Evolutionary conservation across 1,139 yeast species (phyloP).

Genomic region (Pichia sp.): DNA sequence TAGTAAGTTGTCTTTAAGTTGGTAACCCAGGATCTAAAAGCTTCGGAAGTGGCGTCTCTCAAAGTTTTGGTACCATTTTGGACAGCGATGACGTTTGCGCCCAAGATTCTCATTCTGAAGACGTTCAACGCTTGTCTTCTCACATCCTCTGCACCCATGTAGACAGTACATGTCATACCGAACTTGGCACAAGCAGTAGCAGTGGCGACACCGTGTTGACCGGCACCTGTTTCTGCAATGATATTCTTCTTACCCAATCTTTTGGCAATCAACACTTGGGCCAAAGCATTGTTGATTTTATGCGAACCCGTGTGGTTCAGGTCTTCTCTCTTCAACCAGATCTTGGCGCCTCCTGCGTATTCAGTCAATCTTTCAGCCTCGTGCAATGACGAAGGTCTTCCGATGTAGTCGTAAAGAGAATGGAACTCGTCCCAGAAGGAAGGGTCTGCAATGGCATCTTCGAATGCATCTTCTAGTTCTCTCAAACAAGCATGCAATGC

Average conservation of each 20-base stretch:
- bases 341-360: constrained; percentile 92
- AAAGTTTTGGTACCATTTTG: constrained; percentile 92
- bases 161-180: constrained; percentile 92
- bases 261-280: constrained; percentile 88
- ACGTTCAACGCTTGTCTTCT: constrained; percentile 98
- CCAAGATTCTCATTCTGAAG: constrained; percentile 92
- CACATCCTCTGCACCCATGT: constrained; percentile 99
- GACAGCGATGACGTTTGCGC: constrained; percentile 92
- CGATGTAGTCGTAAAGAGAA: constrained; percentile 81
- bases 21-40: constrained; percentile 93
- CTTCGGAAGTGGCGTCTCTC: constrained; percentile 97
- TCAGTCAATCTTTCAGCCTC: constrained; percentile 86
- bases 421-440: constrained; percentile 89
- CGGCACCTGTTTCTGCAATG: constrained; percentile 99
- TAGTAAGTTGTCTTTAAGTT: constrained; percentile 82
- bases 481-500: constrained; percentile 86
- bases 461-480: constrained; percentile 85
- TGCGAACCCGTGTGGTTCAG: constrained; percentile 97
- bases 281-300: constrained; percentile 93
- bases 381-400: constrained; percentile 93
- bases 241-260: constrained; percentile 86
- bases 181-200: constrained; percentile 99
- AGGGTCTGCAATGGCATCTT: constrained; percentile 82
- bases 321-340: constrained; percentile 98
- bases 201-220: constrained; percentile 99